Evolutionary conservation across 179 eudicot genomes (phyloP), one percentile per base, ranked within the genome.

Genomic region (Heliamphora ciliata): DNA sequence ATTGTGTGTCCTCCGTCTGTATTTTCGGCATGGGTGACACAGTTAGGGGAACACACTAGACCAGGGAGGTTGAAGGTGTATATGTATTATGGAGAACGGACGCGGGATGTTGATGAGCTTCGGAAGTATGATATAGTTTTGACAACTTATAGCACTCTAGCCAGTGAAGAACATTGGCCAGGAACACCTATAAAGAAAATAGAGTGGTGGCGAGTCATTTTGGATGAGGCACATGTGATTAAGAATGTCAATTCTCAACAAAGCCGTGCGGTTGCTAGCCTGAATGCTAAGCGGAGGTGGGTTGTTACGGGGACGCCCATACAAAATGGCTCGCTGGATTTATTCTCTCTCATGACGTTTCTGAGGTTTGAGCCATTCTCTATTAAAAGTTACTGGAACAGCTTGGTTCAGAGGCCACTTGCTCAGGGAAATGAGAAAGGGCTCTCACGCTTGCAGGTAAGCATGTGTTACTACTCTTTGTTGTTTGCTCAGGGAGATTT

Each of bases 231-330:
- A 18, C 99, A 96, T 88, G 78, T 90, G 82, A 90, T 96, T 77
- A 96, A 91, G 88, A 94, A 96, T 85, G 85, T 83, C 9, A 87
- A 80, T 73, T 86, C 98, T 52, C 87, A 85, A 80, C 93, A 90
- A 80, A 91, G 92, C 76, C 89, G 85, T 0, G 98, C 97, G 5
- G 99, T 96, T 40, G 88, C 86, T 79, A 83, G 86, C n/a, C 84
- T 96, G 83, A 89, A 86, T 80, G 91, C 93, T 64, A 89, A 83
- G 74, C 80, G 93, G 74, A 91, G 99, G 84, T 96, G 98, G 98
- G 93, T 86, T 80, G 98, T 96, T 72, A 91, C 97, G 0, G 99
- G 99, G 75, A 96, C 99, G 59, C 99, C 99, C 21, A 86, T 95
- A 79, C 98, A 95, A 67, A 95, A 95, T 85, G 88, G 91, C 85